Base-by-base conservation (phyloP, 192 early-diverging fungal species). In the Backusella mclennaniae region DNA sequence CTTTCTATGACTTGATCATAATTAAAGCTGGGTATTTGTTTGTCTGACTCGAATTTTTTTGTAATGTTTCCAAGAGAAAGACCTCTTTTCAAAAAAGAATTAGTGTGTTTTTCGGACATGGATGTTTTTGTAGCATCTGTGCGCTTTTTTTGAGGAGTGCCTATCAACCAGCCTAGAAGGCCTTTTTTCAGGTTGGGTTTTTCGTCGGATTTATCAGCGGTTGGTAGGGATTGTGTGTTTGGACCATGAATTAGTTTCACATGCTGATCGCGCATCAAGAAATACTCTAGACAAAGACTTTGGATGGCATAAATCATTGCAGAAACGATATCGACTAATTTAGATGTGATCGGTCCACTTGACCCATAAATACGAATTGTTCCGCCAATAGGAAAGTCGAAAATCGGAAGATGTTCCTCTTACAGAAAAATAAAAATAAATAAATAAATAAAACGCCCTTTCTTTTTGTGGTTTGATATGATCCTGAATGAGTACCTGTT, bases 221-320 rank as follows among this genome's bases (percentile, higher is more conserved):
- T 29, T 26, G 56, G 9, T 14, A 29, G n/a, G 21, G 53, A 29
- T 11, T 63, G 21, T 63, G 56, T 12, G 23, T 23, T 63, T 63
- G 21, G 56, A 26, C 26, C 23, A 29, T 63, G 56, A 26, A 33
- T 76, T 9, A 68, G 79, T 35, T 84, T 38, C 35, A 89, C 89
- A 79, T 85, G 90, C 78, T 95, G 86, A 81, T 97, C 93, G 17
- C 86, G 79, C 66, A 95, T 84, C 33, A 98, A 73, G 35, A 84
- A 87, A 6, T 87, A 85, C 76, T 98, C 96, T 31, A 97, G 81
- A 67, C 89, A 82, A 36, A 96, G 84, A 77, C 90, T 95, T 84
- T 95, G 94, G 0, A 92, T 85, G 6, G 93, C 87, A 72, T 92
- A 93, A 19, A 93, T 85, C 29, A 94, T 82, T 17, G 96, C 73